A percentile compares a stretch with the other conserved stretches of the same genome.
These are phyloP conservation scores for Saccharum officinarum DNA, from an alignment of 176 grass and related monocot species.

Conservation along the genomic window DNA sequence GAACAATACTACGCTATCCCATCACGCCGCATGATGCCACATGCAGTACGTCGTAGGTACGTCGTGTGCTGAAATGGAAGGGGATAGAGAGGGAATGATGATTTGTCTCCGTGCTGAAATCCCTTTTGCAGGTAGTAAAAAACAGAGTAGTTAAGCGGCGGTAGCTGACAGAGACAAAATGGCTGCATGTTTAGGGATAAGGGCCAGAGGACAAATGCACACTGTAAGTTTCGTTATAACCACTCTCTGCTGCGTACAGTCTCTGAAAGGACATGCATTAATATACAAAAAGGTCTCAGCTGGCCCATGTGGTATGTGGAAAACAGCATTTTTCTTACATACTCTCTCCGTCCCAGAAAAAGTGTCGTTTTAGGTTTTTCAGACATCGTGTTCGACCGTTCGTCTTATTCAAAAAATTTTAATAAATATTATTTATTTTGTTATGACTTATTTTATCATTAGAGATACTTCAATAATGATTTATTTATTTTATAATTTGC, in stretches of 20 bases:
- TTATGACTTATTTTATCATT: no score
- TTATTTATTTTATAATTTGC: no score
- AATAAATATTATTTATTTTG: no score
- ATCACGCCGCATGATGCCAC: neutral
- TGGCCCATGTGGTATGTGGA: conserved; percentile 10
- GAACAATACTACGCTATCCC: neutral
- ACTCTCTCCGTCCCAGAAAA: no score
- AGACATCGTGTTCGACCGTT: no score
- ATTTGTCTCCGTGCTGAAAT: conserved; percentile 35
- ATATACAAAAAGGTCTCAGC: conserved; percentile 43
- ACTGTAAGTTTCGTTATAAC: conserved; percentile 49
- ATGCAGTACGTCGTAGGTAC: conserved; percentile 1
- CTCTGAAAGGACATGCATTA: conserved; percentile 29
- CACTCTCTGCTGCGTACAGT: conserved; percentile 25
- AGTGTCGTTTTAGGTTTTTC: no score
- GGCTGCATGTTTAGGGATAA: no score
- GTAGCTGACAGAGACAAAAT: no score
- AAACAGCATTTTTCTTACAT: neutral
- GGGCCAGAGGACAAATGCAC: no score
- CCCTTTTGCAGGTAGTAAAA: neutral
- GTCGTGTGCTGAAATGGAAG: conserved; percentile 48
- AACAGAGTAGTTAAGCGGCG: conserved; percentile 15
- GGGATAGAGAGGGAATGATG: no score
- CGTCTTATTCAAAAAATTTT: no score
- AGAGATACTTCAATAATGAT: no score